Percentiles rank a stretch among this genome's conserved stretches.
phyloP scores from a whole-genome alignment of 768 basidiomycete genomes.

The Pisolithus sp. region DNA sequence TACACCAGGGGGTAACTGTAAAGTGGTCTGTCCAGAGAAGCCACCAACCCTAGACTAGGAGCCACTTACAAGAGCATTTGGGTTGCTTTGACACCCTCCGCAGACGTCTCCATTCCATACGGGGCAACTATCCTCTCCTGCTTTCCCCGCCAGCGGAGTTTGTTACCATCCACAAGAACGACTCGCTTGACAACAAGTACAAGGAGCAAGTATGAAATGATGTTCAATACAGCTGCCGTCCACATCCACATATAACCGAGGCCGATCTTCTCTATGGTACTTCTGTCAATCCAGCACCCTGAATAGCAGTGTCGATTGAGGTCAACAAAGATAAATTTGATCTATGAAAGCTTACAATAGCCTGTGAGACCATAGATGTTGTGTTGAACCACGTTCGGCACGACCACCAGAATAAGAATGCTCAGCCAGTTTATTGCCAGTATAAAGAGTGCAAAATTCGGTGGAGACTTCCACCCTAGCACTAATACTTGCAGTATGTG shows the following conservation, averaged over 20 bases:
- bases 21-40: not conserved
- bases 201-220: conserved; percentile 40
- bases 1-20: conserved; percentile 43
- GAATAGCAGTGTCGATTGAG: not conserved
- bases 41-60: not conserved
- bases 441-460: conserved; percentile 28
- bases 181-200: conserved; percentile 37
- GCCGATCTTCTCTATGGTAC: conserved; percentile 23
- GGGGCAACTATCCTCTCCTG: conserved; percentile 7
- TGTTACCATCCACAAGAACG: conserved; percentile 28
- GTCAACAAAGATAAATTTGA: not conserved
- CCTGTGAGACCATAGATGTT: conserved; percentile 38
- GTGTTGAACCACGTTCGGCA: conserved; percentile 28
- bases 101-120: not conserved
- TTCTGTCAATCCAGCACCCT: conserved; percentile 48
- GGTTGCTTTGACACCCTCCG: conserved; percentile 30
- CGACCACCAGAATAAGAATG: conserved; percentile 33
- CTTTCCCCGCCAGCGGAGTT: conserved; percentile 13
- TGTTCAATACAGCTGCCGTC: conserved; percentile 36
- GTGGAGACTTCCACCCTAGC: conserved; percentile 26
- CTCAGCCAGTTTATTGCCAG: conserved; percentile 34
- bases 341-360: conserved; percentile 28
- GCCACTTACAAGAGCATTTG: conserved; percentile 42
- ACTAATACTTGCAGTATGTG: conserved; percentile 36
- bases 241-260: conserved; percentile 41